phyloP scores from a whole-genome alignment of 2,329 filamentous ascomycete genomes.

The Raffaelea ambrosiae region DNA sequence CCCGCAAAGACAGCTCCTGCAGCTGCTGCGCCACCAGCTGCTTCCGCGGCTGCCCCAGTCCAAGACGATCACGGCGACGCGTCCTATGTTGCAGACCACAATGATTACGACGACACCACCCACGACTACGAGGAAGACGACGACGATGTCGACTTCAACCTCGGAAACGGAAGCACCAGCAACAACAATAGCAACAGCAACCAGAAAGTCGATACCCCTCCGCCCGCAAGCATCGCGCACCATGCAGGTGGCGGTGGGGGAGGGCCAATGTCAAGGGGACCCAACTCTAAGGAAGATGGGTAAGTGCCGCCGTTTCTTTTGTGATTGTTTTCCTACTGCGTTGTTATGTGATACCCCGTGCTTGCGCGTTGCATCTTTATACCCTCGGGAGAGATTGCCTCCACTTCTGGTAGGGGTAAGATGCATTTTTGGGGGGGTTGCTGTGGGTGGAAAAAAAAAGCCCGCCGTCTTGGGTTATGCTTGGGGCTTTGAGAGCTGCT shows the following conservation, averaged over 20 bases:
- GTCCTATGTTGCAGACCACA: constrained; percentile 12
- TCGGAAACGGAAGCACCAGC: constrained; percentile 5
- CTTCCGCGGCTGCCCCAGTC: constrained; percentile 1
- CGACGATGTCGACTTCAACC: constrained; percentile 41
- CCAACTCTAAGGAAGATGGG: constrained; percentile 85
- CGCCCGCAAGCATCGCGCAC: constrained; percentile 17
- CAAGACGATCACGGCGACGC: constrained; percentile 19
- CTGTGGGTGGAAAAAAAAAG: too few species aligned
- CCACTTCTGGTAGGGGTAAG: too few species aligned
- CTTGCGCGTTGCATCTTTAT: too few species aligned
- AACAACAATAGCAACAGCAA: constrained; percentile 12
- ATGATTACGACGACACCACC: constrained; percentile 17
- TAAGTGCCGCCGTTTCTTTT: constrained; percentile 44
- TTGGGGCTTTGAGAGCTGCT: too few species aligned
- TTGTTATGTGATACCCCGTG: too few species aligned
- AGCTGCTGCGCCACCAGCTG: constrained; percentile 4
- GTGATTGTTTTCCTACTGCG: too few species aligned
- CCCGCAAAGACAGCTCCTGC: background rate
- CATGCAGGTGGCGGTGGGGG: background rate
- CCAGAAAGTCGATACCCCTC: constrained; percentile 19
- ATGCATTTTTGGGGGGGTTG: too few species aligned
- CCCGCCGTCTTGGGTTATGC: too few species aligned
- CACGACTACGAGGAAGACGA: constrained; percentile 39
- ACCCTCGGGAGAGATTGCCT: too few species aligned
- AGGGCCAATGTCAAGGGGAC: constrained; percentile 32